phyloP scores from a whole-genome alignment of 768 basidiomycete species.

The Hortiboletus campestris region DNA sequence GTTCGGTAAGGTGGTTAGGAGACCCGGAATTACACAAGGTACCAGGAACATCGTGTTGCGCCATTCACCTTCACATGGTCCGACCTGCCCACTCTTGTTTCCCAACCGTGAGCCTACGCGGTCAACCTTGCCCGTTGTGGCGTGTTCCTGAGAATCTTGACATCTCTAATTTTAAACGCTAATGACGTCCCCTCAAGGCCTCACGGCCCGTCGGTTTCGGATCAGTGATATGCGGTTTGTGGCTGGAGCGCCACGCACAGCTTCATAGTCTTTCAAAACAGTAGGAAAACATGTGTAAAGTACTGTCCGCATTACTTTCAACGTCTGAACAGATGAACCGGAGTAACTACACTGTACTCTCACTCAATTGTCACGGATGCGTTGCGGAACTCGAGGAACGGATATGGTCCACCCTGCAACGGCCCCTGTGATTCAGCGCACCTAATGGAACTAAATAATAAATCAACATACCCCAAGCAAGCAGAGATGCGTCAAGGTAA shows the following conservation, averaged over 20 bases:
- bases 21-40: background rate
- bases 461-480: conserved; percentile 27
- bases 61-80: background rate
- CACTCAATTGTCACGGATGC: conserved; percentile 18
- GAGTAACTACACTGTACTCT: background rate
- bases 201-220: no score
- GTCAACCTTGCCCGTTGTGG: background rate
- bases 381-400: conserved; percentile 31
- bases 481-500: conserved; percentile 31
- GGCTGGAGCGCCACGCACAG: background rate
- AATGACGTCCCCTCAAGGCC: background rate
- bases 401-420: conserved; percentile 22
- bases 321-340: background rate
- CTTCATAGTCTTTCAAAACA: background rate
- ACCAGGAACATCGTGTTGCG: background rate
- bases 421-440: background rate
- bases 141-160: background rate
- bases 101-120: background rate
- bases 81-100: background rate
- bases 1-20: no score
- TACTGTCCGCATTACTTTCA: background rate
- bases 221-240: no score
- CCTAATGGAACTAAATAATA: background rate
- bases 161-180: background rate
- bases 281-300: background rate